A percentile compares a stretch with the other conserved stretches of the same genome.
phyloP scores from a whole-genome alignment of 192 early-diverging fungal genomes.

The Funneliformis geosporum region DNA sequence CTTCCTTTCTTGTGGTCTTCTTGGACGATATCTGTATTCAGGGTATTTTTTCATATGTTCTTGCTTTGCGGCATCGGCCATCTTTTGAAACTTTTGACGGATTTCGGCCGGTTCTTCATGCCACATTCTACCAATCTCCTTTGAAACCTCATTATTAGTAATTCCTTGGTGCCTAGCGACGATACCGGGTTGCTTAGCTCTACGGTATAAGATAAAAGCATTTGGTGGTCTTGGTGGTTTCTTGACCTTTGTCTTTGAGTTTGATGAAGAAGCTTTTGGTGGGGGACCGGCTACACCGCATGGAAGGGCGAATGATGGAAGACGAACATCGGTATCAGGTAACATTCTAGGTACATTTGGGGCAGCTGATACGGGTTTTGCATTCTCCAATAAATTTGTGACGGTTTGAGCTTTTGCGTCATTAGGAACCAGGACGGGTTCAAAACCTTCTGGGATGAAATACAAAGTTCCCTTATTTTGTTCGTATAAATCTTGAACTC shows the following conservation, averaged over 20 bases:
- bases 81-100: conserved; percentile 15
- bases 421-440: conserved; percentile 25
- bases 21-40: conserved; percentile 30
- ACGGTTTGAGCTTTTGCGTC: conserved; percentile 19
- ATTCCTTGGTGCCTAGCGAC: conserved; percentile 22
- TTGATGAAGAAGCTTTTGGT: neutral
- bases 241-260: conserved; percentile 13
- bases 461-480: conserved; percentile 24
- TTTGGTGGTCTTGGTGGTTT: conserved; percentile 44
- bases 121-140: conserved; percentile 38
- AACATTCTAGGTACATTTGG: conserved; percentile 22
- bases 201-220: conserved; percentile 40
- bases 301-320: conserved; percentile 23
- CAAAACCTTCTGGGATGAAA: conserved; percentile 25
- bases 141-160: conserved; percentile 36
- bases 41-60: conserved; percentile 37
- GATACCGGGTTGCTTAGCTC: conserved; percentile 32
- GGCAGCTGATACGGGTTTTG: conserved; percentile 15
- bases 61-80: conserved; percentile 32
- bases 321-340: conserved; percentile 24
- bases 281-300: conserved; percentile 23
- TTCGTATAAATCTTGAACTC: conserved; percentile 23
- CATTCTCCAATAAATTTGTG: conserved; percentile 24
- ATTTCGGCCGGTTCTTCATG: conserved; percentile 32
- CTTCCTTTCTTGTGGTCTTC: conserved; percentile 23